phyloP scores from a whole-genome alignment of 192 early-diverging fungal species.

The Linnemannia zychae region DNA sequence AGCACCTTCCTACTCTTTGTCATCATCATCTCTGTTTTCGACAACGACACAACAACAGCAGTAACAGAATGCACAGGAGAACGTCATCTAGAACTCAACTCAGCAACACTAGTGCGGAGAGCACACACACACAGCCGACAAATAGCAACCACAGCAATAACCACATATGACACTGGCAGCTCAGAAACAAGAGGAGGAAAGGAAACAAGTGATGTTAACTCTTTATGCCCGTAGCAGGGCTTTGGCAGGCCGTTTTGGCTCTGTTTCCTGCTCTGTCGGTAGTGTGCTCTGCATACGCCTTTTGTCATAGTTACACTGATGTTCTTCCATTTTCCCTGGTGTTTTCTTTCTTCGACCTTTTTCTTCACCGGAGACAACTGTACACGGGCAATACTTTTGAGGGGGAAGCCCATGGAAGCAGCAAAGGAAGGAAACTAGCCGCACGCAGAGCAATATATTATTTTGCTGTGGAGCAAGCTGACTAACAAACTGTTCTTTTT shows the following conservation, averaged over 20 bases:
- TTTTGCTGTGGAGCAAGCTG: background rate
- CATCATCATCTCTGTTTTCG: constrained; percentile 5
- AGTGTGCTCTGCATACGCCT: constrained; percentile 43
- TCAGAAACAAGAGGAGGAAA: background rate
- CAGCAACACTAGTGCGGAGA: background rate
- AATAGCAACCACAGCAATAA: background rate
- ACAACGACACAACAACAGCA: constrained; percentile 4
- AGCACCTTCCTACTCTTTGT: background rate
- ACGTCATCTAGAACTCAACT: background rate
- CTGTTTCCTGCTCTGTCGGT: constrained; percentile 49
- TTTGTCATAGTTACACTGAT: constrained; percentile 56
- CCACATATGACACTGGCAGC: background rate
- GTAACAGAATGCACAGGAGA: background rate
- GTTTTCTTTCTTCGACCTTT: background rate
- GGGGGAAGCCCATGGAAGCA: background rate
- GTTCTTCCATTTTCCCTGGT: background rate
- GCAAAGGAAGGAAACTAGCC: background rate
- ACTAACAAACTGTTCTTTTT: constrained; percentile 10
- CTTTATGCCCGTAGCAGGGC: constrained; percentile 46
- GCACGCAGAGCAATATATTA: background rate
- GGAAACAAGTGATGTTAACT: constrained; percentile 46
- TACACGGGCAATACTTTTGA: background rate
- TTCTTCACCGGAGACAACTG: no score
- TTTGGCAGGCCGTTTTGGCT: constrained; percentile 48
- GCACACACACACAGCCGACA: background rate